Conservation (phyloP, 192 early-diverging fungal species). For the Endogone sp. region DNA sequence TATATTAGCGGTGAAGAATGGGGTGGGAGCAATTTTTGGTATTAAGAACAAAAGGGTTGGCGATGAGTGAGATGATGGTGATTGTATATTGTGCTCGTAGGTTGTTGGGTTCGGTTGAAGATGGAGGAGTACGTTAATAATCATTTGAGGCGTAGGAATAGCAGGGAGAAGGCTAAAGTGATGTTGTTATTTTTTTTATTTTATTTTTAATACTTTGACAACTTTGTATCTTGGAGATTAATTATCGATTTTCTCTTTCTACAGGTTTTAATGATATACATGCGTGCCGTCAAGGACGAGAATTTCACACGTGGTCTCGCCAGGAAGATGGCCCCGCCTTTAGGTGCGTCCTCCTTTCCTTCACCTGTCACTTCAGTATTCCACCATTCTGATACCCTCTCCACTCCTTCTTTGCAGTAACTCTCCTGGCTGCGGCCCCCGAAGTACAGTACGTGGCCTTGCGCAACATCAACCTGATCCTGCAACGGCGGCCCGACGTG, state of each 20-base stretch:
- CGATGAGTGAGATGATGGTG: no score
- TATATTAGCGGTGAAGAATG: conserved; percentile 22
- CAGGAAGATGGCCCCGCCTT: conserved; percentile 91
- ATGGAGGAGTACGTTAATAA: no score
- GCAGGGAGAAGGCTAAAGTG: no score
- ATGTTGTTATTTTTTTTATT: no score
- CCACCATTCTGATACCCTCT: neutral
- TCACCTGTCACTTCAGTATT: neutral
- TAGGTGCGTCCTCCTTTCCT: conserved; percentile 54
- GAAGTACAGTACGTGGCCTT: conserved; percentile 98
- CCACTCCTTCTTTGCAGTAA: conserved; percentile 46
- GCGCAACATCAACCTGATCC: conserved; percentile 93
- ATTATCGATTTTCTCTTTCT: no score
- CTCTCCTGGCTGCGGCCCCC: conserved; percentile 77
- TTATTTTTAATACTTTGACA: no score
- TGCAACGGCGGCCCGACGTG: conserved; percentile 85
- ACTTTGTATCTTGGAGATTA: no score
- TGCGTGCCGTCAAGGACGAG: conserved; percentile 62
- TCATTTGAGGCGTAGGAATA: no score
- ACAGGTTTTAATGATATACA: conserved; percentile 72
- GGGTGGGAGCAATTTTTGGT: conserved; percentile 1
- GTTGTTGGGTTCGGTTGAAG: no score
- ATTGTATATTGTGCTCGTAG: no score
- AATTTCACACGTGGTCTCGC: conserved; percentile 69
- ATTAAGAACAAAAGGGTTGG: conserved; percentile 7